Base-by-base conservation (phyloP, 2,329 filamentous ascomycete species). In the Xylariales sp. region DNA sequence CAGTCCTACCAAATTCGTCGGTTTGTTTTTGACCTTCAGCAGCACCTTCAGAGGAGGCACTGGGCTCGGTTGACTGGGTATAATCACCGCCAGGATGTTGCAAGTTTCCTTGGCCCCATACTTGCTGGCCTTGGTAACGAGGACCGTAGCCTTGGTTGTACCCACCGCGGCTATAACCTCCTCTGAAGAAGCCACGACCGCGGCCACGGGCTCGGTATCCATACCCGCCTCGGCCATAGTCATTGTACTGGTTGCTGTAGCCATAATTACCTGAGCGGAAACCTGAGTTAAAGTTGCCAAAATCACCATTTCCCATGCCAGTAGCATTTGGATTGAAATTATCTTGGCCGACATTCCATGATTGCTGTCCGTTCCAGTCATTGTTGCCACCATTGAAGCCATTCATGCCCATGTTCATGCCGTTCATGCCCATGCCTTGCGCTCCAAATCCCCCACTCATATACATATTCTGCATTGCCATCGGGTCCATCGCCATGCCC, bases 311-410 rank as follows among this genome's bases (percentile, higher is more conserved):
- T 68, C 80, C 81, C 78, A 86, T 86, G 74, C 81, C 80, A 76
- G 78, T 76, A 78, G 80, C 81, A 85, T 80, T 88, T 85, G 80
- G 76, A 81, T 81, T 89, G 82, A 80, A 88, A 84, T 87, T 88
- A 87, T 87, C 83, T 83, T 85, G 83, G 74, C 80, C 78, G n/a
- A n/a, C n/a, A 82, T 83, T 85, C 84, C 83, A 88, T 74, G 82
- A 80, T 70, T 86, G 82, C 69, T 84, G 83, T 72, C 76, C 76
- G 74, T 83, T 85, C 83, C 83, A 88, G 72, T 81, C 83, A 78
- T 82, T 79, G 77, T 83, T 73, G 61, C 76, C 75, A 65, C 78
- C 78, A 68, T 78, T 77, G 67, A 80, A 81, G 58, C 81, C 78
- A 57, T 55, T 70, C 80, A 86, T 77, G 60, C 78, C 75, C 85